phyloP scores from a whole-genome alignment of 2,329 filamentous ascomycete species.

The Pyricularia grisea region DNA sequence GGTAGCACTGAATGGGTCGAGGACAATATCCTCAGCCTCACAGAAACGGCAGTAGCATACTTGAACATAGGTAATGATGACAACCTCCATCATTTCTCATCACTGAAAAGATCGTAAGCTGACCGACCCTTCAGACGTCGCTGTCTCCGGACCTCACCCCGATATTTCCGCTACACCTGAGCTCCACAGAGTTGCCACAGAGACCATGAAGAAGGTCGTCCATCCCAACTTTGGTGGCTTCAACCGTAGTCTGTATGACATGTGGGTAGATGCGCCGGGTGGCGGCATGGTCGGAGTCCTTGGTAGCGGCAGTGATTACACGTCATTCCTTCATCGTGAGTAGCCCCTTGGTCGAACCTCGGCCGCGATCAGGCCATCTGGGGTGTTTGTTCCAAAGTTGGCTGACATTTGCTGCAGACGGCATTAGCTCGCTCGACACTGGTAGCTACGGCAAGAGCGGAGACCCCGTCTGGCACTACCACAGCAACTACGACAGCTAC shows the following conservation, averaged over 20 bases:
- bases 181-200: slow-evolving; percentile 51
- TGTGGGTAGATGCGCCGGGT: slow-evolving; percentile 25
- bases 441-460: slow-evolving; percentile 32
- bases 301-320: slow-evolving; percentile 60
- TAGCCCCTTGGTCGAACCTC: slow-evolving; percentile 13
- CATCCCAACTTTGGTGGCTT: slow-evolving; percentile 48
- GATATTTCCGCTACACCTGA: neutral
- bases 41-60: slow-evolving; percentile 61
- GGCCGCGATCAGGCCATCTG: neutral
- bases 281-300: slow-evolving; percentile 36
- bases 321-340: slow-evolving; percentile 56
- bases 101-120: neutral
- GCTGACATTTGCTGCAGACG: neutral
- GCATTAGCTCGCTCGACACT: slow-evolving; percentile 40
- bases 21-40: slow-evolving; percentile 70
- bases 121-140: slow-evolving; percentile 26
- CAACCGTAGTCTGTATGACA: slow-evolving; percentile 28
- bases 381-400: too few species aligned
- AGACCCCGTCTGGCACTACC: slow-evolving; percentile 59
- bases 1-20: slow-evolving; percentile 85
- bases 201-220: slow-evolving; percentile 49
- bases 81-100: slow-evolving; percentile 40
- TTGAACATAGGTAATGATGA: slow-evolving; percentile 56
- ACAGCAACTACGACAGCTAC: slow-evolving; percentile 77
- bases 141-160: slow-evolving; percentile 29